A percentile compares a stretch with the other conserved stretches of the same genome.
These are phyloP conservation scores for Populus tomentosa DNA, from an alignment of 441 rosid species.

Conservation along the genomic window DNA sequence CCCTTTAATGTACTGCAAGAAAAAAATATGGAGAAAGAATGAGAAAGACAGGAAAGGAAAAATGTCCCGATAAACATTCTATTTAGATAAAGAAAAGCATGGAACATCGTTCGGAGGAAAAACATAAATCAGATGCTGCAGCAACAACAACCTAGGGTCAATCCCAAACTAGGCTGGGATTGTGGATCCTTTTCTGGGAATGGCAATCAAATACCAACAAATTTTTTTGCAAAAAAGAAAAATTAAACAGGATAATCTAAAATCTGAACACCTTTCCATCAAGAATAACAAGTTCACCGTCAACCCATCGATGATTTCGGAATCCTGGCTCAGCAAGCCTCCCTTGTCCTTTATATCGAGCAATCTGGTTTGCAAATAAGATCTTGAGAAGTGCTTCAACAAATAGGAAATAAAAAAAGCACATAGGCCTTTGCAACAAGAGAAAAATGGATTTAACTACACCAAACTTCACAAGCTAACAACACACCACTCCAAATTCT, in stretches of 20 bases:
- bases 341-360: slow-evolving; percentile 95
- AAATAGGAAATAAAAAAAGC: slow-evolving; percentile 2
- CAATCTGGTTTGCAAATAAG: slow-evolving; percentile 47
- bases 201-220: not conserved
- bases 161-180: not conserved
- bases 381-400: slow-evolving; percentile 10
- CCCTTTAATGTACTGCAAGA: slow-evolving; percentile 78
- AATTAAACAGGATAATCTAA: not conserved
- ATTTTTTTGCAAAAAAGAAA: not conserved
- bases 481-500: slow-evolving; percentile 92
- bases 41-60: not conserved
- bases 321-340: slow-evolving; percentile 94
- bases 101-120: not conserved
- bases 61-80: not conserved
- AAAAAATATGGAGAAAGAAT: not conserved
- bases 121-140: not conserved
- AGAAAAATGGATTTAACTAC: not conserved
- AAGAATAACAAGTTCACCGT: slow-evolving; percentile 94
- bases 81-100: not conserved
- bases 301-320: slow-evolving; percentile 92
- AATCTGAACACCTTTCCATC: slow-evolving; percentile 74
- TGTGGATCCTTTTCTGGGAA: not conserved
- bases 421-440: not conserved
- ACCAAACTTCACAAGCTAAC: slow-evolving; percentile 7
- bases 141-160: not conserved